These are phyloP conservation scores for Chlorella variabilis DNA, from an alignment of 163 green algal genomes.

Conservation along the genomic window DNA sequence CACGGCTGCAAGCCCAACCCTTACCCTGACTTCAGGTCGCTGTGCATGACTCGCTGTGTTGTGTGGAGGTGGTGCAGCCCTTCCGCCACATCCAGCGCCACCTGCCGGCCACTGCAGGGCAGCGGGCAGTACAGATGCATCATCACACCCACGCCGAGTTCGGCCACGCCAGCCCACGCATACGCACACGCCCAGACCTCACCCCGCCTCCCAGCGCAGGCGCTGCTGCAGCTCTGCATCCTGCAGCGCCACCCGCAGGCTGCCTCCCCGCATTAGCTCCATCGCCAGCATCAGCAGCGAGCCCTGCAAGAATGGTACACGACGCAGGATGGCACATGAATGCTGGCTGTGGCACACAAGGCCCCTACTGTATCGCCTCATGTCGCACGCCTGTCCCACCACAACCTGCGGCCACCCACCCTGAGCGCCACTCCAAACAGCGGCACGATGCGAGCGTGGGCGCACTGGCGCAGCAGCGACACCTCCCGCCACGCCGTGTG, in stretches of 20 bases:
- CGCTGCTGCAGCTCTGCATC: not conserved
- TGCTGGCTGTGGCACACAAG: too few relatives aligned
- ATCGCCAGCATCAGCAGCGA: constrained; percentile 10
- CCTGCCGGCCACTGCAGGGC: not conserved
- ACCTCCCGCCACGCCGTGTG: not conserved
- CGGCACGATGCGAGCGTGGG: not conserved
- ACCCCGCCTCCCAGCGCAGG: constrained; percentile 5
- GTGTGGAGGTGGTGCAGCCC: constrained; percentile 3
- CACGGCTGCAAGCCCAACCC: too few relatives aligned
- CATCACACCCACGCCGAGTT: too few relatives aligned
- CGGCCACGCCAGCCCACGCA: too few relatives aligned
- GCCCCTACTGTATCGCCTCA: too few relatives aligned
- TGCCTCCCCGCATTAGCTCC: constrained; percentile 1
- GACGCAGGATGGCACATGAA: too few relatives aligned
- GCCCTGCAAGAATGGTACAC: not conserved
- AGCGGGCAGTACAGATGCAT: not conserved
- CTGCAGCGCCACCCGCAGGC: not conserved
- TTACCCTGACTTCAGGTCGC: not conserved
- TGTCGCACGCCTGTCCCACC: too few relatives aligned
- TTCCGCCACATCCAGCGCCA: not conserved
- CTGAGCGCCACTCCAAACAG: not conserved
- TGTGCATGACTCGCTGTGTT: not conserved
- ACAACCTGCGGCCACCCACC: too few relatives aligned
- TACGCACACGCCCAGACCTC: not conserved
- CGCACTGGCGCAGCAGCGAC: not conserved